Evolutionary conservation across 179 eudicot genomes (phyloP).

Genomic region (Beta corolliflora): DNA sequence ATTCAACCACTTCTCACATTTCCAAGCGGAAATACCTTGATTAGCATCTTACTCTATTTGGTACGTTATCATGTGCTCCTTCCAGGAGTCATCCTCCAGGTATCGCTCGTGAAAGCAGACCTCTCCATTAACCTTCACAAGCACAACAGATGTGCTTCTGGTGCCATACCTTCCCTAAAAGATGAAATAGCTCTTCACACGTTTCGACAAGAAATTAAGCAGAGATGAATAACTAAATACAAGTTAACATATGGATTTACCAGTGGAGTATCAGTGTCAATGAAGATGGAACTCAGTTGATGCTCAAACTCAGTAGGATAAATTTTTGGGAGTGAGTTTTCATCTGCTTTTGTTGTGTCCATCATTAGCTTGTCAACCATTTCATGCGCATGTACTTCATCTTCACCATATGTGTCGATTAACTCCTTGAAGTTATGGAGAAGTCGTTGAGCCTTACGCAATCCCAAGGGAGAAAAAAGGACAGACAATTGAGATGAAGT

Average conservation of each 20-base stretch:
- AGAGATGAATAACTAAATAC: neutral
- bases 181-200: too few relatives aligned
- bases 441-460: slow-evolving; percentile 55
- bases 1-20: neutral
- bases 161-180: slow-evolving; percentile 51
- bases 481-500: neutral
- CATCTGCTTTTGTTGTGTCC: slow-evolving; percentile 57
- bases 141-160: slow-evolving; percentile 43
- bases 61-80: slow-evolving; percentile 39
- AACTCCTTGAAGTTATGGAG: slow-evolving; percentile 44
- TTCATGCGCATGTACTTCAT: slow-evolving; percentile 48
- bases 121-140: slow-evolving; percentile 35
- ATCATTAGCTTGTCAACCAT: slow-evolving; percentile 72
- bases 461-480: neutral
- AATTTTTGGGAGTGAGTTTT: slow-evolving; percentile 51
- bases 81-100: slow-evolving; percentile 38
- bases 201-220: neutral
- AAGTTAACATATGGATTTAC: slow-evolving; percentile 34
- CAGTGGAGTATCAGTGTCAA: slow-evolving; percentile 48
- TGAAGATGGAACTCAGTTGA: slow-evolving; percentile 67
- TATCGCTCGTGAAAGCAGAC: slow-evolving; percentile 42
- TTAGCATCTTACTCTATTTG: slow-evolving; percentile 18
- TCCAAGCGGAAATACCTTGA: neutral
- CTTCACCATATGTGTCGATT: slow-evolving; percentile 31
- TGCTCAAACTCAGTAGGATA: slow-evolving; percentile 50